Evolutionary conservation across 768 basidiomycete species (phyloP).

Genomic region (Paxillus involutus): DNA sequence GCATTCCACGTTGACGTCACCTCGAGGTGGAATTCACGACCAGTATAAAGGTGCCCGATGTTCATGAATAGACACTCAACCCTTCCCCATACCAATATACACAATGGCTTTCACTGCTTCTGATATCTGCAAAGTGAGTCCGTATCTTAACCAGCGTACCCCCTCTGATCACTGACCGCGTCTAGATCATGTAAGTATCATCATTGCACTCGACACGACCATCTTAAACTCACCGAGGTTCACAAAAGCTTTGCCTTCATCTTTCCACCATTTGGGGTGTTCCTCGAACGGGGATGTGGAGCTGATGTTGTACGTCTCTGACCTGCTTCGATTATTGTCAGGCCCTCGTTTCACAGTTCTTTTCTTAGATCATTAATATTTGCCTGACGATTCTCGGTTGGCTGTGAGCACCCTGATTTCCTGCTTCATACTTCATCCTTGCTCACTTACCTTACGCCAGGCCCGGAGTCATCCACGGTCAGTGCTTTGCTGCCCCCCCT

Average conservation of each 20-base stretch:
- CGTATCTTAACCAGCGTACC: background rate
- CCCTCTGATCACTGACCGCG: background rate
- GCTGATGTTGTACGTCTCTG: constrained; percentile 63
- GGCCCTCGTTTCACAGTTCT: constrained; percentile 19
- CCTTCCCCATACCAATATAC: constrained; percentile 6
- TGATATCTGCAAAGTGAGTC: constrained; percentile 75
- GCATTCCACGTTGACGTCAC: constrained; percentile 27
- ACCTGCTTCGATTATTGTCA: background rate
- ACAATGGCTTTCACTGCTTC: constrained; percentile 70
- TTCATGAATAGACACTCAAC: no score
- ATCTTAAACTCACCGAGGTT: constrained; percentile 13
- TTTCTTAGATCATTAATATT: constrained; percentile 63
- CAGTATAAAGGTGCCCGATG: no score
- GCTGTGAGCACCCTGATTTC: constrained; percentile 48
- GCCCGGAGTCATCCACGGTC: constrained; percentile 77
- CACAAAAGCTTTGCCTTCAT: constrained; percentile 59
- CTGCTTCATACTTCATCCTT: background rate
- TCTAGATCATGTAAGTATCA: constrained; percentile 45
- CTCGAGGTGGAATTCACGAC: background rate
- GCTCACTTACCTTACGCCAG: constrained; percentile 34
- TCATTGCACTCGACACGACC: background rate
- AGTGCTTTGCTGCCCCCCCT: constrained; percentile 1
- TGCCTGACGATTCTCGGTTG: constrained; percentile 77
- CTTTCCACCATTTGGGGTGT: constrained; percentile 83
- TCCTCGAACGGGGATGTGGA: constrained; percentile 82